These are phyloP conservation scores for Paramecium sonneborni DNA, from an alignment of 73 alveolate genomes.

Conservation along the genomic window DNA sequence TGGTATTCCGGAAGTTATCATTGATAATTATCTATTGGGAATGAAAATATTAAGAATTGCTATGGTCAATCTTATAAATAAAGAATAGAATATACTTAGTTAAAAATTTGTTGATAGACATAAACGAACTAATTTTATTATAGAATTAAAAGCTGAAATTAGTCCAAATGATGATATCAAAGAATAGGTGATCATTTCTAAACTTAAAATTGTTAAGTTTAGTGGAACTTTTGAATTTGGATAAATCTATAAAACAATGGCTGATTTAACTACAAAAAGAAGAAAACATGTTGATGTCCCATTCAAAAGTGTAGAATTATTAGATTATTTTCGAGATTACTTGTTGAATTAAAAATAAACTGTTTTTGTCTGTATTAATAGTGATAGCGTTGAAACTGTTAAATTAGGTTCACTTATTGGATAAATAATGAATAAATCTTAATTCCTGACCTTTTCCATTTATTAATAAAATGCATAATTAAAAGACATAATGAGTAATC, in stretches of 20 bases:
- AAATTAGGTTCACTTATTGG: background rate
- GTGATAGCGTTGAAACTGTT: background rate
- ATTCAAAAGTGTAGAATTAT: background rate
- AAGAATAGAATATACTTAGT: constrained; percentile 32
- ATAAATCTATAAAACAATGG: background rate
- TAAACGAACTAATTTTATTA: background rate
- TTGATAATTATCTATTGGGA: constrained; percentile 25
- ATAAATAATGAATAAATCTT: background rate
- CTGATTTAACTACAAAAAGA: constrained; percentile 21
- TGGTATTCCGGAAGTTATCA: constrained; percentile 38
- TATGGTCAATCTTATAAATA: background rate
- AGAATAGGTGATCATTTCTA: constrained; percentile 42
- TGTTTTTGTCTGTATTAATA: background rate
- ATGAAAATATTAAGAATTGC: constrained; percentile 28
- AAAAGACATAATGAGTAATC: constrained; percentile 25
- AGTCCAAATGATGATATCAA: constrained; percentile 40
- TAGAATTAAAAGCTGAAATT: constrained; percentile 41
- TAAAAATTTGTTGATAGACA: constrained; percentile 40
- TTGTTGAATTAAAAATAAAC: background rate
- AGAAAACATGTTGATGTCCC: constrained; percentile 45
- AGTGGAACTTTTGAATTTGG: constrained; percentile 32
- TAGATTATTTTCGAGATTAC: constrained; percentile 40
- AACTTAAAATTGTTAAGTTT: constrained; percentile 22
- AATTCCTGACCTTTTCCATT: background rate
- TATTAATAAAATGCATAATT: background rate